phyloP scores from a whole-genome alignment of 768 basidiomycete genomes.

The Russula compacta region DNA sequence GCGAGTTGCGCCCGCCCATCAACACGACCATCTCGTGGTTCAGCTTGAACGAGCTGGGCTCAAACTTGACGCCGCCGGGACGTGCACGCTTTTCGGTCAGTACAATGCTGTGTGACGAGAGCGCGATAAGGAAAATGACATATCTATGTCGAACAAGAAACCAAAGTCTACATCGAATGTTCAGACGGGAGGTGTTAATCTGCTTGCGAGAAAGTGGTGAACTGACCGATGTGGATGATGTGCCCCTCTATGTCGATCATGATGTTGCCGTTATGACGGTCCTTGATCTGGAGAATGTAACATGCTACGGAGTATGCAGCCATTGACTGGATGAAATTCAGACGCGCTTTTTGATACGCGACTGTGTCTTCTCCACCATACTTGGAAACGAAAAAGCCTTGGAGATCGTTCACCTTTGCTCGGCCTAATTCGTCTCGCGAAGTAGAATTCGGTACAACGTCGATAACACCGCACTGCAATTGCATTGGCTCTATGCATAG shows the following conservation, averaged over 20 bases:
- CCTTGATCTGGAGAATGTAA: slow-evolving; percentile 97
- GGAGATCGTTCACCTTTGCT: slow-evolving; percentile 92
- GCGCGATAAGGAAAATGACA: slow-evolving; percentile 34
- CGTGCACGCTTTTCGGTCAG: slow-evolving; percentile 4
- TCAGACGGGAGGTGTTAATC: not conserved
- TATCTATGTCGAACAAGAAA: slow-evolving; percentile 97
- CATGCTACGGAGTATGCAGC: slow-evolving; percentile 98
- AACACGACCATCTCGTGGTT: slow-evolving; percentile 97
- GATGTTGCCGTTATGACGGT: slow-evolving; percentile 98
- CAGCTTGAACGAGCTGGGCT: slow-evolving; percentile 95
- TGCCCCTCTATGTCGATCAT: slow-evolving; percentile 99
- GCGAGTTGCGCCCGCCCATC: slow-evolving; percentile 92
- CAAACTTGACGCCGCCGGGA: slow-evolving; percentile 90
- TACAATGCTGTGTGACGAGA: not conserved
- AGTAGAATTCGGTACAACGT: slow-evolving; percentile 95
- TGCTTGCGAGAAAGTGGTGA: not conserved
- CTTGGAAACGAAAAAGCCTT: slow-evolving; percentile 88
- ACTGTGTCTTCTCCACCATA: slow-evolving; percentile 87
- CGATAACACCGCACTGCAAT: slow-evolving; percentile 88
- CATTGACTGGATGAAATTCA: slow-evolving; percentile 98
- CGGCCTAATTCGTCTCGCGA: slow-evolving; percentile 99
- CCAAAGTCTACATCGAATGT: slow-evolving; percentile 66
- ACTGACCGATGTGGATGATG: slow-evolving; percentile 88
- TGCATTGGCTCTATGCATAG: not conserved
- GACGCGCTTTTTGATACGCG: slow-evolving; percentile 83